Evolutionary conservation across 73 alveolate species (phyloP).

Genomic region (Chromera velia): DNA sequence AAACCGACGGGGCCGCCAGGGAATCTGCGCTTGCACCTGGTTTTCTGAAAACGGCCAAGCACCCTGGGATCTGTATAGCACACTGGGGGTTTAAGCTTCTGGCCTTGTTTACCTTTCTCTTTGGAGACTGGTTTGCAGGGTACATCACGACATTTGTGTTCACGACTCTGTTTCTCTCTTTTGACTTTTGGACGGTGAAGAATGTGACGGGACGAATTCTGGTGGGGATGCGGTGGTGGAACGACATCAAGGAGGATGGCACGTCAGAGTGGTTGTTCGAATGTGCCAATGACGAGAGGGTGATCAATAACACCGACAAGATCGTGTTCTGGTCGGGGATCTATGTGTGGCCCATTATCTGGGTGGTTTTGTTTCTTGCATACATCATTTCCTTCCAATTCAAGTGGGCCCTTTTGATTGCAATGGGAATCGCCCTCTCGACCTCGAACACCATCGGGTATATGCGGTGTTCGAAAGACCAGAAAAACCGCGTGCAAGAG

Average conservation of each 20-base stretch:
- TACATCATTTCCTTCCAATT: neutral
- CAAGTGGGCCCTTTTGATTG: neutral
- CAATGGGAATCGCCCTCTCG: neutral
- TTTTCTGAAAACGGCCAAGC: constrained; percentile 29
- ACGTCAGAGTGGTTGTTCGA: constrained; percentile 74
- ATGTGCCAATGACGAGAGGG: constrained; percentile 16
- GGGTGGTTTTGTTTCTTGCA: neutral
- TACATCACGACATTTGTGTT: constrained; percentile 37
- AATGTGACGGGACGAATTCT: constrained; percentile 65
- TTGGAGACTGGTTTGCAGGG: constrained; percentile 21
- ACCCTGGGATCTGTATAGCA: constrained; percentile 44
- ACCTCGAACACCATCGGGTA: neutral
- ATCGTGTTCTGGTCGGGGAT: neutral
- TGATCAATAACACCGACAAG: neutral
- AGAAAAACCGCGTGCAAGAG: neutral
- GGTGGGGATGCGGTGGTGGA: constrained; percentile 80
- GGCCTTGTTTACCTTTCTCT: constrained; percentile 37
- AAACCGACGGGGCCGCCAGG: neutral
- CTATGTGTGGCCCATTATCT: neutral
- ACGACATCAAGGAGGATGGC: constrained; percentile 70
- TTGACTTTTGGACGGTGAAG: constrained; percentile 69
- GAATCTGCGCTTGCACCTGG: neutral
- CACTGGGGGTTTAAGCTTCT: constrained; percentile 38
- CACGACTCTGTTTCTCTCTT: constrained; percentile 27
- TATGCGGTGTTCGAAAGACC: neutral